Base-by-base conservation (phyloP, 2,329 filamentous ascomycete genomes). In the Penicillium italicum region DNA sequence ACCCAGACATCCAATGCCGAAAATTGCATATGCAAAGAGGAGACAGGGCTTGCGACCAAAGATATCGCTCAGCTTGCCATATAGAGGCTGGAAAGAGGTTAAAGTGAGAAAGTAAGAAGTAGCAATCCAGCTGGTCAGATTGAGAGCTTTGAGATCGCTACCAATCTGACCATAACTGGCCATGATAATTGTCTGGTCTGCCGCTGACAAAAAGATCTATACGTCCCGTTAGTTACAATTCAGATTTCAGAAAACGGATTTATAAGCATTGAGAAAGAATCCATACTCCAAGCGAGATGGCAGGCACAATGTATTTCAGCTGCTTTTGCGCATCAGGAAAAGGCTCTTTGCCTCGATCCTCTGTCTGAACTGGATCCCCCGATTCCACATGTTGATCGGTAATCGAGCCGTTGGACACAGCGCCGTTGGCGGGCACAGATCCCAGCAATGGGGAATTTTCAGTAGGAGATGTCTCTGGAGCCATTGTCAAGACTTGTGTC, bases 141-240 rank as follows among this genome's bases (percentile, higher is more conserved):
- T 90, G 50, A 93, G 78, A 1, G 89, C 87, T 49, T 89, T 79
- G 28, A 93, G 76, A 60, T 92, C 89, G 54, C 82, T 89, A 11
- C 88, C 89, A 64, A 93, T 92, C 59, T 82, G 84, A 47, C 87
- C 87, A 70, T 91, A 91, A n/a, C 82, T 86, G n/a, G 85, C 85
- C 46, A 92, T 84, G 30, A 89, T 85, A 51, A 92, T 84, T 0
- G 90, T 90, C 70, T 91, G 88, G 67, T 93, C 89, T 48, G 87
- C 80, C 4, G 89, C 87, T 20, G 86, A 82, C 8, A 93, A 78
- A 67, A 89, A 90, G 38, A 91, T 76, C 86, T 88, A 66, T 38
- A 49, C 16, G 65, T 58, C 50, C 44, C 30, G 44, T 55, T 43
- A 48, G 20, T 45, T 28, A 46, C 31, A n/a, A 36, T 5, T 22